Base-by-base conservation (phyloP, 2,329 filamentous ascomycete species). In the Fusarium chaquense region DNA sequence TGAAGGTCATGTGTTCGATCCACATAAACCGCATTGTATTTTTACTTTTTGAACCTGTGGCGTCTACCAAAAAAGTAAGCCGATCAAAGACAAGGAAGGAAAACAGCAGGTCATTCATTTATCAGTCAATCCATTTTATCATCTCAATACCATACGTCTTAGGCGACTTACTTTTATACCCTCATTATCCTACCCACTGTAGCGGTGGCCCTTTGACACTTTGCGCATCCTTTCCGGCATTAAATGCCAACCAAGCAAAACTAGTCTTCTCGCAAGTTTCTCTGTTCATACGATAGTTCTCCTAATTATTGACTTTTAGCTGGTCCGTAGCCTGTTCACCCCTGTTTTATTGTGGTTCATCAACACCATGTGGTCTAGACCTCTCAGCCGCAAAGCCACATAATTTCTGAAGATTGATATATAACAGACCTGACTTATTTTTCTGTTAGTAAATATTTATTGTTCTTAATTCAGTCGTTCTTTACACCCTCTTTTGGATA, bases 391-490 rank as follows among this genome's bases (percentile, higher is more conserved):
- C 36, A 20, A 38, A 40, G 36, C 11, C n/a, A 40, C n/a, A 40
- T 20, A 20, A 20, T 40, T 40, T 20, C 11, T 40, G 3, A 38
- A 38, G 16, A 36, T 20, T 18, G 4, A 38, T 20, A 38, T n/a
- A 20, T 13, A 20, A 20, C 15, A 3, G 11, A 12, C 11, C n/a
- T 2, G n/a, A 20, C 12, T 4, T 20, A 11, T 20, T 38, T 12
- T 20, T 38, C 3, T 6, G 3, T 12, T 13, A 3, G 10, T 12
- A 5, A 6, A 13, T 6, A 3, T 6, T 7, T 35, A 8, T 38
- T 7, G 5, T 0, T 13, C 20, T 11, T 13, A 3, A 6, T 3
- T 0, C 13, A 38, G 6, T 38, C n/a, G n/a, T 20, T 20, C n/a
- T 7, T 38, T 20, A 20, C n/a, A 20, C 1, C 6, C 13, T 40